These are phyloP conservation scores for Hypocrella siamensis DNA, from an alignment of 2,329 filamentous ascomycete species.

Conservation along the genomic window DNA sequence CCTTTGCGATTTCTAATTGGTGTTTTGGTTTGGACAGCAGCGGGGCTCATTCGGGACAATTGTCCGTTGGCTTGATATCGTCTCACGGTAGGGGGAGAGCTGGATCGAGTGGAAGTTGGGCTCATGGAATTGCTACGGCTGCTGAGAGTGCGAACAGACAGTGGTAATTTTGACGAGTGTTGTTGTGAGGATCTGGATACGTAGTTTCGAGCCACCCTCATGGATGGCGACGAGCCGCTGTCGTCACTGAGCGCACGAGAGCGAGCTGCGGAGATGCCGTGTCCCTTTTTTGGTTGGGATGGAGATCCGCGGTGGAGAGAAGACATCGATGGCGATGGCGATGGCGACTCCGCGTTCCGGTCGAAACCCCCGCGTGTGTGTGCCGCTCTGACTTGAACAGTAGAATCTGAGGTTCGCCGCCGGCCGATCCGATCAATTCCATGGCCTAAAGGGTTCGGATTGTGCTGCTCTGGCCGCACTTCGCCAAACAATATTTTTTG, in stretches of 20 bases:
- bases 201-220: constrained; percentile 15
- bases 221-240: constrained; percentile 16
- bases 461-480: constrained; percentile 44
- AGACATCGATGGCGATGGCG: constrained; percentile 43
- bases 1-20: constrained; percentile 25
- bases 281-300: background rate
- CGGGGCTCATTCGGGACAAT: constrained; percentile 19
- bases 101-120: constrained; percentile 36
- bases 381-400: constrained; percentile 34
- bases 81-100: constrained; percentile 34
- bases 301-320: constrained; percentile 40
- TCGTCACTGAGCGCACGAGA: constrained; percentile 47
- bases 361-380: constrained; percentile 41
- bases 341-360: constrained; percentile 40
- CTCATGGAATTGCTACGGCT: constrained; percentile 30
- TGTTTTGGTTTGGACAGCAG: constrained; percentile 25
- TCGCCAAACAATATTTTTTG: constrained; percentile 60
- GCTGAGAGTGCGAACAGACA: constrained; percentile 28
- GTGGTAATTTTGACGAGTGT: constrained; percentile 27
- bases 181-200: constrained; percentile 11
- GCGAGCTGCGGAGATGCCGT: constrained; percentile 10
- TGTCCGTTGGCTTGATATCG: constrained; percentile 25
- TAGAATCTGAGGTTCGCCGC: constrained; percentile 59
- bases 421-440: constrained; percentile 39
- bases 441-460: constrained; percentile 37